phyloP scores from a whole-genome alignment of 148 eudicot genomes.

The Pouteria glomerata region DNA sequence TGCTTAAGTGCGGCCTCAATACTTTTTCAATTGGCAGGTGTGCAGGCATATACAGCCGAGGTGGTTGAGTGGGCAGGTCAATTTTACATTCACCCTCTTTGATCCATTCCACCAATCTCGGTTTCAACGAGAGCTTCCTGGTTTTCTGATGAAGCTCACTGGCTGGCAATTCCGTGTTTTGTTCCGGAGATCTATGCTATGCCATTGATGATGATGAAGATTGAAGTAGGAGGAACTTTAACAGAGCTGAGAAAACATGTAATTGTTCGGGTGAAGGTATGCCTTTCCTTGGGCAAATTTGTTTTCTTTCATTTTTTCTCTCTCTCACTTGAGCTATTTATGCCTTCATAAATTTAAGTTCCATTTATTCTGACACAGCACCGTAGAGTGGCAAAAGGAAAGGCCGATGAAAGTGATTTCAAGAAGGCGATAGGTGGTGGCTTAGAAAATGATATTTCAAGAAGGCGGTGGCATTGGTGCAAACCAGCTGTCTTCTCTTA shows the following conservation, averaged over 20 bases:
- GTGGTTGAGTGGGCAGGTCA: slow-evolving; percentile 25
- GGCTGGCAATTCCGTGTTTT: slow-evolving; percentile 19
- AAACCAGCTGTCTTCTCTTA: too few species aligned
- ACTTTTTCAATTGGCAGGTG: slow-evolving; percentile 39
- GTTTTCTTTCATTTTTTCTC: too few species aligned
- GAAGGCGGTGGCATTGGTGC: not conserved
- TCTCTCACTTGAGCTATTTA: not conserved
- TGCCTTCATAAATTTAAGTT: not conserved
- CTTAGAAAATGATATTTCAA: not conserved
- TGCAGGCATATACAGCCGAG: slow-evolving; percentile 79
- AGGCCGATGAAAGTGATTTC: not conserved
- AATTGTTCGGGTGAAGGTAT: slow-evolving; percentile 13
- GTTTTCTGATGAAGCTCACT: slow-evolving; percentile 28
- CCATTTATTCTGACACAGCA: not conserved
- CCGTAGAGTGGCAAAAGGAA: not conserved
- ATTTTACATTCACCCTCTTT: not conserved
- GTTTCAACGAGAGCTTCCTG: slow-evolving; percentile 35
- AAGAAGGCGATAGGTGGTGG: too few species aligned
- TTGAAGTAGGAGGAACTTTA: slow-evolving; percentile 6
- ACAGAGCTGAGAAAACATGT: slow-evolving; percentile 19
- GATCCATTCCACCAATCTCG: slow-evolving; percentile 37
- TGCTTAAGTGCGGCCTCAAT: slow-evolving; percentile 13
- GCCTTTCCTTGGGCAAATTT: too few species aligned
- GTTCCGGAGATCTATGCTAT: not conserved
- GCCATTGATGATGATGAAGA: slow-evolving; percentile 24